Conservation (phyloP, 495 filamentous ascomycete genomes). For the Endocarpon pusillum region DNA sequence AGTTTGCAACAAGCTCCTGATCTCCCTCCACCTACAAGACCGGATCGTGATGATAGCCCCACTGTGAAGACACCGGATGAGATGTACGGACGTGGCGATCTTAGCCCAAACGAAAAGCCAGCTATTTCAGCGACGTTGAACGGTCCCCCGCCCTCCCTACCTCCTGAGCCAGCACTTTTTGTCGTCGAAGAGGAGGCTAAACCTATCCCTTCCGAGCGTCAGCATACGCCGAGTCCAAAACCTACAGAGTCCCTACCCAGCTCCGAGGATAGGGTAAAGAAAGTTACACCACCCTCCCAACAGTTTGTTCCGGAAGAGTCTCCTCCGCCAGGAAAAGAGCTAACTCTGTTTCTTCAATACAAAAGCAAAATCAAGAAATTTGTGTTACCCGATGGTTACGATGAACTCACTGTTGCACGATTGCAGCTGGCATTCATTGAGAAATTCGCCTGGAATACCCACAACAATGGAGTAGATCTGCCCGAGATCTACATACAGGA, state of each 20-base stretch:
- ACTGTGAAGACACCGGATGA: constrained; percentile 40
- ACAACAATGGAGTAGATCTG: constrained; percentile 79
- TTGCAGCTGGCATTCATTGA: constrained; percentile 97
- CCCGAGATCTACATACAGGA: constrained; percentile 98
- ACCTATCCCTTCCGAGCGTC: constrained; percentile 12
- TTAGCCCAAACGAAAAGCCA: constrained; percentile 23
- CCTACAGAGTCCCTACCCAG: constrained; percentile 12
- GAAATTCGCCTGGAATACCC: constrained; percentile 96
- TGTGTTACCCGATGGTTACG: constrained; percentile 65
- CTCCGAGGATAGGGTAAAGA: constrained; percentile 11
- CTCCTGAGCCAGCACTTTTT: constrained; percentile 1
- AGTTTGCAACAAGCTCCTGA: constrained; percentile 22
- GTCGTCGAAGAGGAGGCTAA: constrained; percentile 12
- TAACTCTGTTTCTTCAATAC: constrained; percentile 94
- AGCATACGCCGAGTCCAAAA: constrained; percentile 33
- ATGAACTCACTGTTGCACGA: constrained; percentile 66
- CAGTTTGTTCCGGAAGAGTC: constrained; percentile 52
- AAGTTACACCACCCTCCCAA: constrained; percentile 20
- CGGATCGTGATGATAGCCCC: constrained; percentile 24
- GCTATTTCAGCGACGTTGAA: constrained; percentile 17
- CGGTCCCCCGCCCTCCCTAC: constrained; percentile 12
- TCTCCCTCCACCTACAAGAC: constrained; percentile 15
- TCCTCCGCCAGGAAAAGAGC: constrained; percentile 65
- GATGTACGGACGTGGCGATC: too few relatives aligned
- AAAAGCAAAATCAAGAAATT: constrained; percentile 95